Evolutionary conservation across 306 rosid species (phyloP).

Genomic region (Mimosa pudica): DNA sequence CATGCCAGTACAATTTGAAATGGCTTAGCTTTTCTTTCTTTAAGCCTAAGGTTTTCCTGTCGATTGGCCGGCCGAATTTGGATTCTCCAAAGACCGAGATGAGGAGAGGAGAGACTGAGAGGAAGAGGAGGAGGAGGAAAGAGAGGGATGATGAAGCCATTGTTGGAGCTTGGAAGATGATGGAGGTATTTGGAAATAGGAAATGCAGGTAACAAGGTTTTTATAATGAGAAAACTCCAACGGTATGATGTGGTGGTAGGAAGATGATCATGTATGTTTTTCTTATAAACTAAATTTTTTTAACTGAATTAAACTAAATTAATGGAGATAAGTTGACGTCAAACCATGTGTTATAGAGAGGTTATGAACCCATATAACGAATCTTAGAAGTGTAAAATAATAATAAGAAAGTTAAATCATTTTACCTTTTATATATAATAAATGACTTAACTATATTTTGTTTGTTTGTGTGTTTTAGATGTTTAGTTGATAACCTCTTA

Average conservation of each 20-base stretch:
- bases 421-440: too few species aligned
- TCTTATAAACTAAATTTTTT: too few species aligned
- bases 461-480: too few species aligned
- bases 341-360: too few species aligned
- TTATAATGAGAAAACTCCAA: neutral
- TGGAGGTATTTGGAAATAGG: neutral
- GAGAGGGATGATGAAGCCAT: slow-evolving; percentile 35
- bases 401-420: too few species aligned
- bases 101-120: slow-evolving; percentile 3
- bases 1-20: slow-evolving; percentile 71
- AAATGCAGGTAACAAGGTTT: neutral
- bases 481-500: too few species aligned
- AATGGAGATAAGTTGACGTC: too few species aligned
- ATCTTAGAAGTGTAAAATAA: too few species aligned
- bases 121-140: slow-evolving; percentile 22
- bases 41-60: slow-evolving; percentile 40
- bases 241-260: neutral
- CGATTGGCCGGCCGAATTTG: slow-evolving; percentile 35
- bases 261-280: too few species aligned
- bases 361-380: too few species aligned
- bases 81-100: neutral
- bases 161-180: slow-evolving; percentile 13
- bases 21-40: slow-evolving; percentile 59
- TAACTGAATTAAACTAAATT: too few species aligned
- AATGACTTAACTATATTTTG: too few species aligned